These are phyloP conservation scores for Anthoceros angustus DNA, from an alignment of 225 moss, liverwort and hornwort species.

Conservation along the genomic window DNA sequence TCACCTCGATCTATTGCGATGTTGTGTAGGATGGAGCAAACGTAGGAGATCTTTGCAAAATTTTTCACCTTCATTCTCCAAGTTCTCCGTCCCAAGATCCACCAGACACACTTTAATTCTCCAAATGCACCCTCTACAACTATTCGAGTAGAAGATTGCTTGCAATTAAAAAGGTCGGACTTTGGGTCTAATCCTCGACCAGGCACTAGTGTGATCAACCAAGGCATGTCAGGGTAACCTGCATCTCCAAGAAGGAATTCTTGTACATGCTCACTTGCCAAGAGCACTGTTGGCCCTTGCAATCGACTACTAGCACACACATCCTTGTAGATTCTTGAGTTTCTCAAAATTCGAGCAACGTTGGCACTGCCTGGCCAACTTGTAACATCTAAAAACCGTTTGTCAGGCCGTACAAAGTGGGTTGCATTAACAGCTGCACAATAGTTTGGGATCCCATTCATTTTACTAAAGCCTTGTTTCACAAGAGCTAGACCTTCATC, in stretches of 20 bases:
- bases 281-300: constrained; percentile 1
- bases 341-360: constrained; percentile 10
- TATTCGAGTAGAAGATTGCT: constrained; percentile 28
- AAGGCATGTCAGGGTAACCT: constrained; percentile 13
- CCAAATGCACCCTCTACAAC: no score
- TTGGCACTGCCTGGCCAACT: constrained; percentile 17
- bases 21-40: no score
- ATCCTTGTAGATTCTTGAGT: constrained; percentile 9
- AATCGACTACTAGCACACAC: constrained; percentile 5
- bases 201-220: constrained; percentile 18
- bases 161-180: constrained; percentile 12
- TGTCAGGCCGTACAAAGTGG: constrained; percentile 2
- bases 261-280: constrained; percentile 4
- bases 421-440: no score
- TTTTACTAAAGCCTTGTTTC: no score
- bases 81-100: no score
- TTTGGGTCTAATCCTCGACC: neutral
- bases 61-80: constrained; percentile 57
- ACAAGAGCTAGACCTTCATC: no score
- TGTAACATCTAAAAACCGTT: constrained; percentile 16
- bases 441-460: no score
- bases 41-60: no score
- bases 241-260: constrained; percentile 19
- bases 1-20: no score
- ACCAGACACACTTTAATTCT: no score